Percentiles rank a stretch among this genome's conserved stretches.
Evolutionary conservation across 345 rosid genomes (phyloP).

Genomic region (Anastatica hierochuntica): DNA sequence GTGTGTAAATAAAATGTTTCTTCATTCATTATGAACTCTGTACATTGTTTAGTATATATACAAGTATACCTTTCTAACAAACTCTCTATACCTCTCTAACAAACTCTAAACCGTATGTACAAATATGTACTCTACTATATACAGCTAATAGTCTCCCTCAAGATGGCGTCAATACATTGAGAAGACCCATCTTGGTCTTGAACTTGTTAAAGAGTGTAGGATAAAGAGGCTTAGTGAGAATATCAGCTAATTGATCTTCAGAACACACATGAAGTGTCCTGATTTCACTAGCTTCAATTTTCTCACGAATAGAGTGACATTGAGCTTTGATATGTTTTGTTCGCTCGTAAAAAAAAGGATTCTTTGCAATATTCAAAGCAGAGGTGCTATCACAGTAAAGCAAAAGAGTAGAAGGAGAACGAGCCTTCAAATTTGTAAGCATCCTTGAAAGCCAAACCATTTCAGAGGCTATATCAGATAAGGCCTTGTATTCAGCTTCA

Average conservation of each 20-base stretch:
- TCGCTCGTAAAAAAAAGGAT: neutral
- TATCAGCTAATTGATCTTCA: neutral
- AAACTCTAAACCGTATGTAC: too few species aligned
- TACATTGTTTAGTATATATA: too few species aligned
- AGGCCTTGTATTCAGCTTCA: neutral
- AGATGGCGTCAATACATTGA: neutral
- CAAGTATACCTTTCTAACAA: too few species aligned
- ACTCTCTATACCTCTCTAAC: too few species aligned
- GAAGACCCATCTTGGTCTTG: neutral
- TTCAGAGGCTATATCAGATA: neutral
- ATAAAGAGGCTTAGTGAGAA: neutral
- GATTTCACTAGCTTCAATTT: neutral
- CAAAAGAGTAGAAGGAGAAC: neutral
- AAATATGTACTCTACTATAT: too few species aligned
- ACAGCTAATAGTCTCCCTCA: neutral
- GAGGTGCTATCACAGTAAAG: neutral
- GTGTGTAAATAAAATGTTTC: too few species aligned
- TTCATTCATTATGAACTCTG: too few species aligned
- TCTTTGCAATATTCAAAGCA: neutral
- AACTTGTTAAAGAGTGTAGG: too few species aligned
- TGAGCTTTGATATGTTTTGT: neutral
- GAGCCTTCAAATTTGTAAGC: neutral
- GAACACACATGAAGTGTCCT: neutral
- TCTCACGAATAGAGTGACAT: neutral
- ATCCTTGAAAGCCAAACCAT: neutral